Conservation (phyloP, 176 grass and related monocot species). For the Echinochloa phyllopogon region DNA sequence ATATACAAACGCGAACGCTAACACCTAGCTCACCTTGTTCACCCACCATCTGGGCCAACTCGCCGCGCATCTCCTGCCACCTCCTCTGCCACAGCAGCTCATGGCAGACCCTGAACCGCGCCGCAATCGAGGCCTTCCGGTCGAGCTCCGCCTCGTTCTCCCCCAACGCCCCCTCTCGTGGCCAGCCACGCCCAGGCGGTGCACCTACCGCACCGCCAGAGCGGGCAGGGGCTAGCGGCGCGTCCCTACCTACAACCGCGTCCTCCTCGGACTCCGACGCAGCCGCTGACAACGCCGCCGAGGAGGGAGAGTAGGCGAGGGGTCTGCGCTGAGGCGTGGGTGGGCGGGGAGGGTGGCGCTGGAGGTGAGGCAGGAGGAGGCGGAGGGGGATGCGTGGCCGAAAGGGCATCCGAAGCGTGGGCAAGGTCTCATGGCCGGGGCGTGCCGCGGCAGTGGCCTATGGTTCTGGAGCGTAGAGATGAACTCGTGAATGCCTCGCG, state of each 20-base stretch:
- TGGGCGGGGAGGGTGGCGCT: not conserved
- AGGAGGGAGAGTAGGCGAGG: not conserved
- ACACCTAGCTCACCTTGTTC: constrained; percentile 57
- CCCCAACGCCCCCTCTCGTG: not conserved
- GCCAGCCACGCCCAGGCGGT: not conserved
- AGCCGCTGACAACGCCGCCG: not conserved
- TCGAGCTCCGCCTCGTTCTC: not conserved
- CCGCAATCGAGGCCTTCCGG: constrained; percentile 20
- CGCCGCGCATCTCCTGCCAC: constrained; percentile 60
- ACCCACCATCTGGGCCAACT: constrained; percentile 56
- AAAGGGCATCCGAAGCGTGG: constrained; percentile 56
- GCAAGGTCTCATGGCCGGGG: constrained; percentile 39
- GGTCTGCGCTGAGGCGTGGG: not conserved
- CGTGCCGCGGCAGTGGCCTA: not conserved
- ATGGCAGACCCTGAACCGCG: constrained; percentile 53
- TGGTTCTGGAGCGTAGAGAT: not conserved
- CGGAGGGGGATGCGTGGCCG: constrained; percentile 36
- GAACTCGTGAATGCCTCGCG: not conserved
- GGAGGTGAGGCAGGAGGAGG: constrained; percentile 39
- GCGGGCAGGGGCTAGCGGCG: constrained; percentile 1
- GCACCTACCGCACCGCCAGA: not conserved
- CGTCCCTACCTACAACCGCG: constrained; percentile 6
- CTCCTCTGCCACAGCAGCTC: constrained; percentile 58
- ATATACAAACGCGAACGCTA: not conserved
- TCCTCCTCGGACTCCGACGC: constrained; percentile 48